Evolutionary conservation across 257 asterid genomes (phyloP), one percentile per base, ranked within the genome.

Genomic region (Henckelia pumila): DNA sequence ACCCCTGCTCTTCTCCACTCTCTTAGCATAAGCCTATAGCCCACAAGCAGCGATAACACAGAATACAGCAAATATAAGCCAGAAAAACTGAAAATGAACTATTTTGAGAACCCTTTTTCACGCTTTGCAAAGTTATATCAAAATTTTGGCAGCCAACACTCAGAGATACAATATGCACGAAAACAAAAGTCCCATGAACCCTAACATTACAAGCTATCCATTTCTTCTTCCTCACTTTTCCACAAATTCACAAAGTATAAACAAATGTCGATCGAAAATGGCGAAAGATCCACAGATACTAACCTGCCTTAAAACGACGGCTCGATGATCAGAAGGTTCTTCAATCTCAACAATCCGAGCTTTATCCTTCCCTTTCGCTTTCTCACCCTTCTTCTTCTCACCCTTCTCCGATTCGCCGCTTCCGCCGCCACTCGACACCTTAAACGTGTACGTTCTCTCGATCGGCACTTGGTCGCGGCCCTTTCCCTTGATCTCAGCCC

Each of bases 301-400:
- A 68, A 93, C 99, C 97, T 88, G 88, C 77, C 88, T 78, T 37
- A 88, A 70, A 68, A 94, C 95, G 61, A 88, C 8, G 63, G 83
- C 85, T 2, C 89, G 95, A 62, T 80, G 91, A 75, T 83, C 80
- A 44, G 85, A 63, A 1, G 90, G 77, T 37, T 83, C 91, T 30
- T 82, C 85, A 79, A 94, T 85, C 84, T 91, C 95, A 67, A 91
- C 74, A 56, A 87, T 7, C 64, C 92, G 88, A 33, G 80, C 21
- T 63, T 87, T 80, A 8, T 63, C 75, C 28, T 77, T 73, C 59
- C 71, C 83, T 66, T 78, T 75, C 82, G 22, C 74, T 59, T 68
- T 80, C 77, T 76, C 81, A 10, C 35, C 6, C 33, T 83, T 56
- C 71, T 77, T 74, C 71, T 80, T 66, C 20, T 72, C 78, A 64